A percentile compares a stretch with the other conserved stretches of the same genome.
These are phyloP conservation scores for Cyclospora cayetanensis DNA, from an alignment of 169 alveolate genomes.

Conservation along the genomic window DNA sequence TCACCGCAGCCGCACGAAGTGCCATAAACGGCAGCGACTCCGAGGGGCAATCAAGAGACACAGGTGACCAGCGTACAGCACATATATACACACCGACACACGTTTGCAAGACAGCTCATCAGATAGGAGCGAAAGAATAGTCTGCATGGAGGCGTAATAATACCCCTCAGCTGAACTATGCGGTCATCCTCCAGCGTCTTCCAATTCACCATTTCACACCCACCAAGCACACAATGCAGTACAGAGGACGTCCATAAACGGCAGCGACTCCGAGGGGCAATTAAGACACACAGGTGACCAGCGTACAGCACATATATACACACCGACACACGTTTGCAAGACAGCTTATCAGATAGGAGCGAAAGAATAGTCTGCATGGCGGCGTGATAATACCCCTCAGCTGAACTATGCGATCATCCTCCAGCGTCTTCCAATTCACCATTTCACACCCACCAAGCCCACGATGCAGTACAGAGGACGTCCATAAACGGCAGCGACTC, in stretches of 20 bases:
- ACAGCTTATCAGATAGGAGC: slow-evolving; percentile 42
- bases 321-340: not conserved
- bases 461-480: not conserved
- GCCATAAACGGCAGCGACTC: no score
- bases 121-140: slow-evolving; percentile 62
- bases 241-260: no score
- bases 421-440: not conserved
- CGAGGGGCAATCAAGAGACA: no score
- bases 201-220: not conserved
- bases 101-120: not conserved
- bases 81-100: no score
- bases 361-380: slow-evolving; percentile 37
- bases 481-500: not conserved
- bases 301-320: no score
- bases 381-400: slow-evolving; percentile 39
- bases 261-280: no score
- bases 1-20: no score
- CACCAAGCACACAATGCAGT: no score
- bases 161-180: slow-evolving; percentile 67
- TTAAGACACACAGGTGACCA: no score
- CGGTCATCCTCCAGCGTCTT: slow-evolving; percentile 7
- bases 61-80: no score
- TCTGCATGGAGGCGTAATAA: slow-evolving; percentile 4
- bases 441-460: not conserved
- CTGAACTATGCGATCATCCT: slow-evolving; percentile 65